Conservation (phyloP, 2,329 filamentous ascomycete species). For the Calonectria pseudoturangicola region DNA sequence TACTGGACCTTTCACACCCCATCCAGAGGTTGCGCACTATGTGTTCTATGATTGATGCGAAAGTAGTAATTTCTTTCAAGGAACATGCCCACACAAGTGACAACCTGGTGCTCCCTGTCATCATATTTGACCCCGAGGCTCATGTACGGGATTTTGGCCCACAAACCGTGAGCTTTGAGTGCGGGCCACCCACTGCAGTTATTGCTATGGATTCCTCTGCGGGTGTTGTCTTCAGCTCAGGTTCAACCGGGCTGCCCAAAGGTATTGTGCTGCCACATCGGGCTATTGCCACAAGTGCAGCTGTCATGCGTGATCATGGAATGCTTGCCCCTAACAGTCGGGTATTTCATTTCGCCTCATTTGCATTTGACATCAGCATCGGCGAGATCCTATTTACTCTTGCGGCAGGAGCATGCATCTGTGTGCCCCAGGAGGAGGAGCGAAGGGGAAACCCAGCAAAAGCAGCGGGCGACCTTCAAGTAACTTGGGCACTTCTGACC, state of each 20-base stretch:
- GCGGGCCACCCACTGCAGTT: not conserved
- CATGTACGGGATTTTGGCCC: not conserved
- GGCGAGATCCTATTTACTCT: conserved; percentile 16
- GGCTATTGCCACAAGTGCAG: conserved; percentile 7
- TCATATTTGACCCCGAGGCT: not conserved
- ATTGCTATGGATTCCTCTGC: not conserved
- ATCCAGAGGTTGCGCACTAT: conserved; percentile 6
- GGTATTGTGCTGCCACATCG: conserved; percentile 18
- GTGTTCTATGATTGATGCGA: conserved; percentile 5
- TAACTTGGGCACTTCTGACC: conserved; percentile 10
- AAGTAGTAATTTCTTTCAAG: not conserved
- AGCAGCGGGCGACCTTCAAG: conserved; percentile 14
- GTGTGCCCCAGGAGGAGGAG: conserved; percentile 12
- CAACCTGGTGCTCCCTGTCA: not conserved
- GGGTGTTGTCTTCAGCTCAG: conserved; percentile 11
- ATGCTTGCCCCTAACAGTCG: not conserved
- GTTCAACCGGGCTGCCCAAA: conserved; percentile 4
- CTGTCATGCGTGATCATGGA: conserved; percentile 14
- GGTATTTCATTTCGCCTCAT: conserved; percentile 9
- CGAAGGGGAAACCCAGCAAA: conserved; percentile 15
- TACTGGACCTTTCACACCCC: not conserved
- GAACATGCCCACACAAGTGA: not conserved
- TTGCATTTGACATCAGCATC: conserved; percentile 11
- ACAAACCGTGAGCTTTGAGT: not conserved
- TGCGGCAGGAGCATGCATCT: conserved; percentile 1